Conservation (phyloP, 2,329 filamentous ascomycete species). For the Ophiostoma triangulosporum region DNA sequence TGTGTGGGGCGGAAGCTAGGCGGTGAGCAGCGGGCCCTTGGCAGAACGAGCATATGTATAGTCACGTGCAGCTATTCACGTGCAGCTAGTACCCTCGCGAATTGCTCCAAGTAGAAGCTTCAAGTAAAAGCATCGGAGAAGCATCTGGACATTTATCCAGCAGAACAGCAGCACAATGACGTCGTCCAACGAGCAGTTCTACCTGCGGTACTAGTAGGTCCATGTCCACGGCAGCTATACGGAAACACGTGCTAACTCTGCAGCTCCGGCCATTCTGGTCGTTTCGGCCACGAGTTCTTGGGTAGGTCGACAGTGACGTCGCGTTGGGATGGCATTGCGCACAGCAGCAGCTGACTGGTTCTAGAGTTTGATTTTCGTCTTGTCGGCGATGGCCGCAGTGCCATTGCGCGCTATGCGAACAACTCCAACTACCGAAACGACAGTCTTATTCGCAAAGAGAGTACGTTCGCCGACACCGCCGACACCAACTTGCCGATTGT, state of each 20-base stretch:
- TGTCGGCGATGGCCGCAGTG: constrained; percentile 82
- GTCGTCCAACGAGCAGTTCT: constrained; percentile 69
- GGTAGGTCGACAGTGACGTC: constrained; percentile 40
- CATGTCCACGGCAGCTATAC: neutral
- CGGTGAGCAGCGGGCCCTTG: constrained; percentile 13
- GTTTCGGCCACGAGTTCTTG: constrained; percentile 95
- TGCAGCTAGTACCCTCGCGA: neutral
- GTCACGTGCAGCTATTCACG: constrained; percentile 8
- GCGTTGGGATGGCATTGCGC: neutral
- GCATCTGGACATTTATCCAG: neutral
- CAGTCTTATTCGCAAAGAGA: constrained; percentile 97
- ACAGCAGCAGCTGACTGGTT: neutral
- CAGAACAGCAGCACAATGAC: constrained; percentile 29
- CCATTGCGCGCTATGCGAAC: constrained; percentile 92
- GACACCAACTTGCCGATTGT: neutral
- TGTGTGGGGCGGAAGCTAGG: constrained; percentile 6
- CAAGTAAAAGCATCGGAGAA: neutral
- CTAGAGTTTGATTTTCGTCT: constrained; percentile 93
- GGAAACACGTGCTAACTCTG: neutral
- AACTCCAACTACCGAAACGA: constrained; percentile 99
- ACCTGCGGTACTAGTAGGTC: constrained; percentile 90
- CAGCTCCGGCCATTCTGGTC: constrained; percentile 93
- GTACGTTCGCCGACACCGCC: constrained; percentile 38
- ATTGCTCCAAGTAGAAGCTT: constrained; percentile 7
- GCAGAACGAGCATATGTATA: constrained; percentile 7